phyloP scores from a whole-genome alignment of 78 protist genomes.

The slime mould (Dictyostelium discoideum) region DNA sequence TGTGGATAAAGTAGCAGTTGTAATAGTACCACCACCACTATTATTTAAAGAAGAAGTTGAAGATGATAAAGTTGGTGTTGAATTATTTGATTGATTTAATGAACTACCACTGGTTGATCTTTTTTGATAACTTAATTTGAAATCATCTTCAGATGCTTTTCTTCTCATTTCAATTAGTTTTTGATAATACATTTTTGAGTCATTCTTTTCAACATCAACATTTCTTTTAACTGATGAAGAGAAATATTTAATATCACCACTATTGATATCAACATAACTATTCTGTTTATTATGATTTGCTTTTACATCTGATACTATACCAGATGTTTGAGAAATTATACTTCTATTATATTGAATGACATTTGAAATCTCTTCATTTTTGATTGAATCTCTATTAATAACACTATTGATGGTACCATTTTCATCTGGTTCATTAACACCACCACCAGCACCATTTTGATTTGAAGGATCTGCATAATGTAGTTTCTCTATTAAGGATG shows the following conservation, averaged over 20 bases:
- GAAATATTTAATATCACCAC: constrained; percentile 61
- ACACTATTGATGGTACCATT: background rate
- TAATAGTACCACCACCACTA: background rate
- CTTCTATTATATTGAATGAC: background rate
- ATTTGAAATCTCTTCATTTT: constrained; percentile 14
- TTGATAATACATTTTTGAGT: constrained; percentile 38
- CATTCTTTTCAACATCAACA: constrained; percentile 69
- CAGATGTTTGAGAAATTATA: background rate
- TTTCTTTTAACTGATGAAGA: constrained; percentile 66
- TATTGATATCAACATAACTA: background rate
- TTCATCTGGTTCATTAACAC: background rate
- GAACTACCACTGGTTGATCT: background rate
- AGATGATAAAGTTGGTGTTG: background rate
- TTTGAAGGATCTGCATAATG: constrained; percentile 28
- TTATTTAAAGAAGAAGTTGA: background rate
- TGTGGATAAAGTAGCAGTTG: background rate
- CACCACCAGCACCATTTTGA: background rate
- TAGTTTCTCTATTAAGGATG: background rate
- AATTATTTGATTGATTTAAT: background rate
- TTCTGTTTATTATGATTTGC: background rate
- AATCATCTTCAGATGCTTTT: background rate
- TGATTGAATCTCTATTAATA: background rate
- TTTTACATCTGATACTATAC: background rate
- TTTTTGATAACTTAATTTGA: background rate
- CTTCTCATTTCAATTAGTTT: constrained; percentile 62